These are phyloP conservation scores for Sarocladiaceae sp. DNA, from an alignment of 2,329 filamentous ascomycete species.

Conservation along the genomic window DNA sequence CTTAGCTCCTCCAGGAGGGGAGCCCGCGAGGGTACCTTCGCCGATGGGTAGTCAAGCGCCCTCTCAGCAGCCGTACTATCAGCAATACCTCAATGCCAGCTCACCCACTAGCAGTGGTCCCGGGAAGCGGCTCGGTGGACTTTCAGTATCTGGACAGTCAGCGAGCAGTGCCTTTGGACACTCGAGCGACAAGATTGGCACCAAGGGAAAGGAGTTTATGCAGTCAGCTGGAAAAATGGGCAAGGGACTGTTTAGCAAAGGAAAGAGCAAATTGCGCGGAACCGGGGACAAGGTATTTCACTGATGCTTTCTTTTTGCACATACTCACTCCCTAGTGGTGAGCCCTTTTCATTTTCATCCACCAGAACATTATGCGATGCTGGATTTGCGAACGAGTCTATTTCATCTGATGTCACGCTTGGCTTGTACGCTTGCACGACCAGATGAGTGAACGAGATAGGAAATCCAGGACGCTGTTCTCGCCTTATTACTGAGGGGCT, in stretches of 20 bases:
- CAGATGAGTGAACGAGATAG: slow-evolving; percentile 33
- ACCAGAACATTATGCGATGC: slow-evolving; percentile 10
- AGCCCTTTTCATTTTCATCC: slow-evolving; percentile 11
- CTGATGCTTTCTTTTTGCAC: slow-evolving; percentile 38
- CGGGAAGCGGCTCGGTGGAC: slow-evolving; percentile 28
- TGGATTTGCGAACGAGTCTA: slow-evolving; percentile 18
- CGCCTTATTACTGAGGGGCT: slow-evolving; percentile 11
- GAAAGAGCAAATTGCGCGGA: slow-evolving; percentile 73
- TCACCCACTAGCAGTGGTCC: slow-evolving; percentile 19
- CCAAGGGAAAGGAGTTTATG: slow-evolving; percentile 83
- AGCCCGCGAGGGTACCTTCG: slow-evolving; percentile 2
- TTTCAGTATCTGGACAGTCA: slow-evolving; percentile 32
- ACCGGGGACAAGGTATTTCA: slow-evolving; percentile 85
- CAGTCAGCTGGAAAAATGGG: slow-evolving; percentile 83
- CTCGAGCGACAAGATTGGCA: slow-evolving; percentile 60
- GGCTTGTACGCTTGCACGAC: slow-evolving; percentile 21
- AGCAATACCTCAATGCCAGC: slow-evolving; percentile 47
- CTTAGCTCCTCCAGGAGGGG: slow-evolving; percentile 9
- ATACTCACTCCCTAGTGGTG: slow-evolving; percentile 15
- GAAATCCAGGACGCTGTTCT: slow-evolving; percentile 31
- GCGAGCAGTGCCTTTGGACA: slow-evolving; percentile 41
- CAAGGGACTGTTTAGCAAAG: slow-evolving; percentile 86
- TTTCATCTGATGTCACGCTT: slow-evolving; percentile 24
- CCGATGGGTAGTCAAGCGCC: slow-evolving; percentile 13
- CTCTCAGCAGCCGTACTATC: slow-evolving; percentile 45